Conservation (phyloP, 345 rosid genomes). For the Melaleuca quinquenervia region DNA sequence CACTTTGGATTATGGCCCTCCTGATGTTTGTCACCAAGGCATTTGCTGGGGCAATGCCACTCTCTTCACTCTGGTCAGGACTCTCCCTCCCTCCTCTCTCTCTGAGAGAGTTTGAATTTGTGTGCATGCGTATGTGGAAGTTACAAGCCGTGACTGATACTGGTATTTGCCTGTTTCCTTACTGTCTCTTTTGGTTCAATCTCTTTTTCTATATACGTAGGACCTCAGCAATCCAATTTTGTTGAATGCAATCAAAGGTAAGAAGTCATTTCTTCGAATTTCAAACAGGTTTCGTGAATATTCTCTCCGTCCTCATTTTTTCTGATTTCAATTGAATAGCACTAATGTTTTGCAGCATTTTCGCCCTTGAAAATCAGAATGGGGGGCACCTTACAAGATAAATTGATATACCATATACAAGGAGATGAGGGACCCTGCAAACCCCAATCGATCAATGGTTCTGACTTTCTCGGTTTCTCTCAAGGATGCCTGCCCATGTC, state of each 20-base stretch:
- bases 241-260: conserved; percentile 60
- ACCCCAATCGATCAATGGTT: conserved; percentile 21
- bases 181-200: neutral
- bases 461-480: conserved; percentile 48
- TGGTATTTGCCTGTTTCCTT: neutral
- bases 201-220: conserved; percentile 14
- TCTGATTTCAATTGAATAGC: neutral
- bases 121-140: neutral
- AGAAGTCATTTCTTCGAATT: neutral
- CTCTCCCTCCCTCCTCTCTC: neutral
- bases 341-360: conserved; percentile 36
- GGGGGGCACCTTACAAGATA: conserved; percentile 74
- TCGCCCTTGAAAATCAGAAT: conserved; percentile 64
- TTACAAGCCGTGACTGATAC: neutral
- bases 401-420: conserved; percentile 28
- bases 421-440: conserved; percentile 25
- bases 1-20: conserved; percentile 49
- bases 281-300: neutral
- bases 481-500: conserved; percentile 55
- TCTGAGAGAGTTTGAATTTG: neutral
- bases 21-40: conserved; percentile 42
- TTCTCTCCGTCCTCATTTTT: neutral
- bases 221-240: conserved; percentile 44
- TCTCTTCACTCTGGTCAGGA: conserved; percentile 29
- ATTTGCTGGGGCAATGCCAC: conserved; percentile 39